These are phyloP conservation scores for Trametes polyzona DNA, from an alignment of 1,284 basidiomycete genomes.

Conservation along the genomic window DNA sequence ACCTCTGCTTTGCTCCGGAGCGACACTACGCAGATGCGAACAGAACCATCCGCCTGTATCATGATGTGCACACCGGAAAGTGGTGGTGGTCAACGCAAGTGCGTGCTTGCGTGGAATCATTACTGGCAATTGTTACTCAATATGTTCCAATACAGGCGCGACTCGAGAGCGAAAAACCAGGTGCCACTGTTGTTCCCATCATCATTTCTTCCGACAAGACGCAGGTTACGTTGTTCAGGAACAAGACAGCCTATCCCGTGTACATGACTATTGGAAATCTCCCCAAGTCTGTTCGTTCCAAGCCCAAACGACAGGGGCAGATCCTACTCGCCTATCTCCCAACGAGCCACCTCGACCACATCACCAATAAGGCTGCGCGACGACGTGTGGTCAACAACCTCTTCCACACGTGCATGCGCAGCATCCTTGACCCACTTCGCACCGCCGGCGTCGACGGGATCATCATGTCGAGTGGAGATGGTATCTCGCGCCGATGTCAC, in stretches of 20 bases:
- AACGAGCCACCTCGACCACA: constrained; percentile 34
- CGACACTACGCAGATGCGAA: constrained; percentile 34
- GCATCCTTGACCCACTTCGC: constrained; percentile 30
- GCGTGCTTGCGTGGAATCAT: constrained; percentile 42
- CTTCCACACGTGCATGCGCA: constrained; percentile 44
- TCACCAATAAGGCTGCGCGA: constrained; percentile 18
- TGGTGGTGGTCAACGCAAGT: constrained; percentile 47
- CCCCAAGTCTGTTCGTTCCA: constrained; percentile 41
- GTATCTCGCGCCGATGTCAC: constrained; percentile 32
- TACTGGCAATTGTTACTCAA: constrained; percentile 38
- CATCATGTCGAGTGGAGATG: constrained; percentile 39
- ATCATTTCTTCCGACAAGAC: constrained; percentile 46
- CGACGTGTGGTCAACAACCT: constrained; percentile 29
- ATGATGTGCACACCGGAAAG: constrained; percentile 45
- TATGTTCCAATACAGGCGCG: constrained; percentile 28
- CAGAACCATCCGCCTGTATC: constrained; percentile 28
- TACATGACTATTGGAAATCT: constrained; percentile 49
- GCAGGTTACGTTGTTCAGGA: constrained; percentile 39
- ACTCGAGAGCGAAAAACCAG: constrained; percentile 33
- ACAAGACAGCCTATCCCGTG: constrained; percentile 45
- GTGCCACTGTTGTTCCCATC: constrained; percentile 43
- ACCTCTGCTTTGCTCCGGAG: constrained; percentile 37
- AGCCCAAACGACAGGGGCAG: constrained; percentile 37
- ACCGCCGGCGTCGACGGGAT: constrained; percentile 40
- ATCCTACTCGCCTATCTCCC: constrained; percentile 44